Base-by-base conservation (phyloP, 306 rosid genomes). In the Vigna hirtella region DNA sequence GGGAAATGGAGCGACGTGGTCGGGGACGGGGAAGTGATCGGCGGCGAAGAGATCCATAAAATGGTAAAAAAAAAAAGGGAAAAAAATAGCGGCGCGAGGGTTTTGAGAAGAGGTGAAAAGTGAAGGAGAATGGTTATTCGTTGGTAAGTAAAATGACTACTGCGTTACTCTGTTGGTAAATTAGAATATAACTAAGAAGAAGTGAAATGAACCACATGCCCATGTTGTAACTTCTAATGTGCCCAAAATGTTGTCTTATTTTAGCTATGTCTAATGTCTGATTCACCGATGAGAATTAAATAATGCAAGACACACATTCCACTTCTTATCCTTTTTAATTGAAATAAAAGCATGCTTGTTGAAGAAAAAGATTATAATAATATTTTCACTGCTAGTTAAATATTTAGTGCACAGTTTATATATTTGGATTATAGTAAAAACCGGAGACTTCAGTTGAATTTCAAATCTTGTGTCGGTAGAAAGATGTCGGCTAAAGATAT, bases 1-100 rank as follows among this genome's bases (percentile, higher is more conserved):
- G 8, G 98, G 93, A 66, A 89, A 92, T 22, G 98, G 91, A 26
- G 91, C 71, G 52, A 86, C 86, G 45, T 67, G 85, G 83, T 66
- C 84, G n/a, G 93, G 87, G 74, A 92, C 78, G 16, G 90, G 88
- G 70, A 92, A 86, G 63, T 82, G 77, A 77, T 77, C 92, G 84
- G 72, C 93, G 89, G 91, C 66, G 83, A 79, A 77, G 72, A 72
- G 62, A 78, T 86, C 86, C 86, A 85, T 85, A 14, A 14, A 36
- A 50, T 34, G 70, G 76, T 80, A 67, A 78, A 77, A 80, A 77
- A 16, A 76, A n/a, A 20, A 34, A 1, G 63, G 18, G 1, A 16
- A 32, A 9, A 12, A 3, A n/a, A 38, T 36, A 8, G 86, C 89
- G 87, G 85, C 83, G 76, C 26, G 49, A 82, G 87, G 93, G 84